phyloP scores from a whole-genome alignment of 2,329 filamentous ascomycete genomes.

The Dothideomycetidae sp. region DNA sequence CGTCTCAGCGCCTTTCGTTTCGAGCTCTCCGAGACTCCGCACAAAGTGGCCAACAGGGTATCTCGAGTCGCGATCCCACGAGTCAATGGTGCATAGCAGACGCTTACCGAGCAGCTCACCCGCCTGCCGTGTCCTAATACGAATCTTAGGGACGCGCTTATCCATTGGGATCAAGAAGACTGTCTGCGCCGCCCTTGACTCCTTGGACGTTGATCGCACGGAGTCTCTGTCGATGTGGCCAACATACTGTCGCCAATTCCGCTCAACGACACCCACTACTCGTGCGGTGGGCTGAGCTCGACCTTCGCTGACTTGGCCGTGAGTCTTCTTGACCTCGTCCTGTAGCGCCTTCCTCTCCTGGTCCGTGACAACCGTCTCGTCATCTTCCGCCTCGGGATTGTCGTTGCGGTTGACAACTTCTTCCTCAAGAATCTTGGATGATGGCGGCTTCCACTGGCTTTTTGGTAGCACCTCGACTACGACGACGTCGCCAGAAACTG shows the following conservation, averaged over 20 bases:
- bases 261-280: conserved; percentile 82
- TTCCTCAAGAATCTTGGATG: conserved; percentile 90
- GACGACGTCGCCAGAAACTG: conserved; percentile 81
- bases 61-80: conserved; percentile 85
- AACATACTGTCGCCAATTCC: conserved; percentile 97
- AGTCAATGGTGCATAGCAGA: conserved; percentile 82
- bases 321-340: conserved; percentile 77
- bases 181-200: conserved; percentile 74
- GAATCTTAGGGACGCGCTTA: conserved; percentile 92
- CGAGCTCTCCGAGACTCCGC: conserved; percentile 78
- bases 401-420: conserved; percentile 85
- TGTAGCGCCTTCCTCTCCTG: conserved; percentile 75
- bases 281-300: conserved; percentile 78
- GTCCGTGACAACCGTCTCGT: conserved; percentile 64
- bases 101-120: conserved; percentile 81
- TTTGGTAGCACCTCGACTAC: conserved; percentile 86
- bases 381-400: conserved; percentile 71
- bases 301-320: conserved; percentile 61
- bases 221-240: conserved; percentile 86
- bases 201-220: conserved; percentile 55
- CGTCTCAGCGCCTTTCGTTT: conserved; percentile 95
- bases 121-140: conserved; percentile 80
- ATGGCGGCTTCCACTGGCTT: conserved; percentile 94
- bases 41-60: conserved; percentile 92
- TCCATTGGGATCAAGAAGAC: conserved; percentile 98